phyloP scores from a whole-genome alignment of 164 flowering plant genomes.

The Macadamia tetraphylla region DNA sequence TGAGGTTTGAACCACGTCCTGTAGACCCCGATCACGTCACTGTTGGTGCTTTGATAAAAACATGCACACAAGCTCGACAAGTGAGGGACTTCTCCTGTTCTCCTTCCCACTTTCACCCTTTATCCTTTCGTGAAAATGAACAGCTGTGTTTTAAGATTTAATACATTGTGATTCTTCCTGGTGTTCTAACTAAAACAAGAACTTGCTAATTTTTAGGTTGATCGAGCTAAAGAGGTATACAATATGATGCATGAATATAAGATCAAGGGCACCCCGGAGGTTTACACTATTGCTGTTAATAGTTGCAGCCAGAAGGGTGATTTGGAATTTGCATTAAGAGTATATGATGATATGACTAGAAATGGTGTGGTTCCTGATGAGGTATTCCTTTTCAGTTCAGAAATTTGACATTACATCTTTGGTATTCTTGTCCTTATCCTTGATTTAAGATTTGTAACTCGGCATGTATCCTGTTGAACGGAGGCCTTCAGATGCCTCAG shows the following conservation, averaged over 20 bases:
- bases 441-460: too few relatives aligned
- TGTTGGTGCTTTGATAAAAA: slow-evolving; percentile 83
- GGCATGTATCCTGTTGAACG: too few relatives aligned
- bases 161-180: not conserved
- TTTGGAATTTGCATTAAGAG: slow-evolving; percentile 68
- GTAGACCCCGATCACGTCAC: slow-evolving; percentile 91
- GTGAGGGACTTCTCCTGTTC: slow-evolving; percentile 26
- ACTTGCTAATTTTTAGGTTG: slow-evolving; percentile 44
- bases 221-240: slow-evolving; percentile 79
- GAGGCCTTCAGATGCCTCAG: too few relatives aligned
- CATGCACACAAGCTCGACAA: slow-evolving; percentile 83
- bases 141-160: not conserved
- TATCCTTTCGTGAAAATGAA: not conserved
- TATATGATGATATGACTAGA: slow-evolving; percentile 68
- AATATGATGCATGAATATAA: slow-evolving; percentile 68
- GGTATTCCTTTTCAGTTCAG: slow-evolving; percentile 35
- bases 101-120: not conserved
- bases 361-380: slow-evolving; percentile 85
- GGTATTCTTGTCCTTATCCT: too few relatives aligned
- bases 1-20: slow-evolving; percentile 67
- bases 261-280: slow-evolving; percentile 88
- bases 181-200: not conserved
- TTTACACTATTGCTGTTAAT: slow-evolving; percentile 89
- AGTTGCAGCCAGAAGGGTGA: slow-evolving; percentile 84
- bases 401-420: too few relatives aligned